A percentile compares a stretch with the other conserved stretches of the same genome.
These are phyloP conservation scores for Globisporangium mamillatum DNA, from an alignment of 352 stramenopile species.

Conservation along the genomic window DNA sequence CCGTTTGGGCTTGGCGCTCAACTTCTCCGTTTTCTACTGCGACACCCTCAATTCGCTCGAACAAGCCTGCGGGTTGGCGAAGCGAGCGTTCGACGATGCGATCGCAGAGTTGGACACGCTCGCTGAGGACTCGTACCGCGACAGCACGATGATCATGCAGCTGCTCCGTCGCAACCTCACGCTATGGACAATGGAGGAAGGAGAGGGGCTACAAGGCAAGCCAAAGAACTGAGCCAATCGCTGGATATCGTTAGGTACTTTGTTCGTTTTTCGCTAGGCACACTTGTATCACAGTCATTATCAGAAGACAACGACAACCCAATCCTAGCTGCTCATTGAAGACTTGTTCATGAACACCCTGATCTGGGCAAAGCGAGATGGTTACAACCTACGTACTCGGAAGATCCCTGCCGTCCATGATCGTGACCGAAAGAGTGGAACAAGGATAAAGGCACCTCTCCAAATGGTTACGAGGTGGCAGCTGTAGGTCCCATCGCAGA, in stretches of 20 bases:
- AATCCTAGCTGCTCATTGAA: neutral
- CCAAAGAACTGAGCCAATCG: neutral
- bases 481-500: neutral
- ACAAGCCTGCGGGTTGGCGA: constrained; percentile 91
- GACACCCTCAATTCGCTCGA: constrained; percentile 98
- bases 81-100: constrained; percentile 98
- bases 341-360: neutral
- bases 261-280: neutral
- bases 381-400: neutral
- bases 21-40: constrained; percentile 99
- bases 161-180: constrained; percentile 99
- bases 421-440: neutral
- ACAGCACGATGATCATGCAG: constrained; percentile 99
- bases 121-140: constrained; percentile 99
- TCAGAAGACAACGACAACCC: no score
- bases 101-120: constrained; percentile 99
- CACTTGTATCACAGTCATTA: neutral
- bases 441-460: neutral
- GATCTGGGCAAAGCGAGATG: neutral
- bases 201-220: constrained; percentile 75
- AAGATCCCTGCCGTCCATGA: neutral
- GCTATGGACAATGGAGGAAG: constrained; percentile 87
- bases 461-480: neutral
- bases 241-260: neutral
- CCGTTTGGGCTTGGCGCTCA: constrained; percentile 97